Evolutionary conservation across 306 rosid species (phyloP).

Genomic region (Boehmeria nivea): DNA sequence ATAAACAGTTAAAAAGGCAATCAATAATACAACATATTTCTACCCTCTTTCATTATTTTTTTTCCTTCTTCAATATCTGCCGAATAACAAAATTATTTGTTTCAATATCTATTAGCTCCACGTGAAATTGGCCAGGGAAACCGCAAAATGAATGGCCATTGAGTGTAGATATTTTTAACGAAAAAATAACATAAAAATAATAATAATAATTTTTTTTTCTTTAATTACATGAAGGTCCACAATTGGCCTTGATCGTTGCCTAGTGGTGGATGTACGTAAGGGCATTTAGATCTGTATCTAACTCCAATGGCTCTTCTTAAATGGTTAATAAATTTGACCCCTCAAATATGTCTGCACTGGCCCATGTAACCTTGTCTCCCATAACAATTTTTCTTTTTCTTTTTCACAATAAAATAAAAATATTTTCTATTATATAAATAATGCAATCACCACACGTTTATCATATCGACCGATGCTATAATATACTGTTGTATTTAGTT

Average conservation of each 20-base stretch:
- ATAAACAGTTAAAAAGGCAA: too few relatives aligned
- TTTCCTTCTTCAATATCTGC: too few relatives aligned
- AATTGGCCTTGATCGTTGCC: background rate
- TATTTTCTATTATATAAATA: too few relatives aligned
- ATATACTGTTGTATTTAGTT: too few relatives aligned
- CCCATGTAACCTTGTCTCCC: conserved; percentile 5
- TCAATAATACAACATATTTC: too few relatives aligned
- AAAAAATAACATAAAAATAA: background rate
- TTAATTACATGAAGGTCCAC: conserved; percentile 13
- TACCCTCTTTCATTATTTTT: too few relatives aligned
- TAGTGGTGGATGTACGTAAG: background rate
- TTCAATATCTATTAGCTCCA: background rate
- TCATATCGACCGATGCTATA: too few relatives aligned
- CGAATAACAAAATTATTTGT: background rate
- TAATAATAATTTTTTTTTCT: background rate
- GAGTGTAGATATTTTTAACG: background rate
- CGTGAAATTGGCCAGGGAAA: conserved; percentile 8
- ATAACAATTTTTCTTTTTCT: background rate
- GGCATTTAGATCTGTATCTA: conserved; percentile 13
- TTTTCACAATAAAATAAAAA: background rate
- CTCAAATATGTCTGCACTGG: background rate
- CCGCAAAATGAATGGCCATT: background rate
- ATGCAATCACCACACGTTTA: too few relatives aligned
- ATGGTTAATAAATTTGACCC: background rate
- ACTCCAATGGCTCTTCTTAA: conserved; percentile 1